phyloP scores from a whole-genome alignment of 106 monocot genomes.

The Dactylorhiza incarnata region DNA sequence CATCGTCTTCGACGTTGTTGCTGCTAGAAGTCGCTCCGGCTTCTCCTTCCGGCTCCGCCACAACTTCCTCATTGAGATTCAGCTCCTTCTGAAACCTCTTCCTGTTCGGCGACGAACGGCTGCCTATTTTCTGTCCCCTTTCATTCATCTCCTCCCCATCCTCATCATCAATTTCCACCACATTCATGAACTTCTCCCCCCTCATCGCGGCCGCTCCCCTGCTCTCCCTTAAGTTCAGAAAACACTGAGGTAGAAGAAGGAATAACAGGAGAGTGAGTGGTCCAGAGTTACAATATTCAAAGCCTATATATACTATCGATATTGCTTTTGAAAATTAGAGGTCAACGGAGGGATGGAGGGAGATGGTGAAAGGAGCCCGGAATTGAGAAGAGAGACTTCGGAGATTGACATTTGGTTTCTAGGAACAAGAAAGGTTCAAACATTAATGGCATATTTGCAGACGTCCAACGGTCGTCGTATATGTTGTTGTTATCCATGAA shows the following conservation, averaged over 20 bases:
- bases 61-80: constrained; percentile 29
- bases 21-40: not conserved
- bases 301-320: constrained; percentile 2
- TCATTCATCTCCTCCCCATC: constrained; percentile 12
- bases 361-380: not conserved
- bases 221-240: not conserved
- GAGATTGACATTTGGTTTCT: constrained; percentile 2
- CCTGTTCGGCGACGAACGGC: not conserved
- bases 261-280: not conserved
- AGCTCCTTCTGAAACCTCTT: constrained; percentile 6
- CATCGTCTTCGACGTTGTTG: constrained; percentile 5
- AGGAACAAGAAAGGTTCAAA: not conserved
- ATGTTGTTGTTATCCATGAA: not conserved
- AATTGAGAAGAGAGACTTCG: not conserved
- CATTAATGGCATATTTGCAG: not conserved
- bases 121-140: not conserved
- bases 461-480: not conserved
- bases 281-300: not conserved
- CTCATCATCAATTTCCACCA: constrained; percentile 1
- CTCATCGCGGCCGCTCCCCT: not conserved
- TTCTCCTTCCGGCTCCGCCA: constrained; percentile 1
- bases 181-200: not conserved
- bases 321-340: not conserved
- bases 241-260: not conserved
- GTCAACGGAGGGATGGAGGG: not conserved